Base-by-base conservation (phyloP, 306 rosid species). In the Corylus avellana region DNA sequence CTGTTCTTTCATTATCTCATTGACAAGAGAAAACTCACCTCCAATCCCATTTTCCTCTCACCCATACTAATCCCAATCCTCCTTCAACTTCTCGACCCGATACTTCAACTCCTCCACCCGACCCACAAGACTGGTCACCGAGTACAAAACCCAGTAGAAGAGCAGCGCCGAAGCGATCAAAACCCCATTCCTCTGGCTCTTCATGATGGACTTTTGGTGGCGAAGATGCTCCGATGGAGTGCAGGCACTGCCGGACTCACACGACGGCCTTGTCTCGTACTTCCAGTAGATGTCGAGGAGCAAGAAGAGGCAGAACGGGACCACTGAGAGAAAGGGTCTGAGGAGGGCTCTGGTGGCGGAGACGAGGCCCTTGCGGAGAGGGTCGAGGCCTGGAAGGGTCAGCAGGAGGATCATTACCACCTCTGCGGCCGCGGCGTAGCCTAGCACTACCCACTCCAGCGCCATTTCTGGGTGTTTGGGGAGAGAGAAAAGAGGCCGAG, bases 111-210 rank as follows among this genome's bases (percentile, higher is more conserved):
- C 70, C 42, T 75, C 69, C 4, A 75, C 22, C 56, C 42, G 49
- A 18, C 25, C 78, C 17, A 75, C 70, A 0, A 75, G 70, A 12
- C 12, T n/a, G 8, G 78, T 75, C 39, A 75, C 78, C 8, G 78
- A 75, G 32, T 75, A 44, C 39, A 57, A 63, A 44, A 75, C 35
- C 78, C 78, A 57, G 47, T 75, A 58, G 13, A 57, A 58, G 7
- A 75, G 2, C 7, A 75, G 16, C 29, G 78, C 70, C 20, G 78
- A 63, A 16, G 56, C 78, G 14, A 75, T 75, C 78, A 75, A 75
- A 22, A 13, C 25, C n/a, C 55, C 78, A 75, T 75, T 75, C 55
- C 70, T 22, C 70, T 75, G 78, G 70, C 78, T 75, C 70, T 75
- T 75, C 39, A 58, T 22, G 78, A 58, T 1, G 32, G 78, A 75